Conservation (phyloP, 148 eudicot genomes). For the Camellia japonica region DNA sequence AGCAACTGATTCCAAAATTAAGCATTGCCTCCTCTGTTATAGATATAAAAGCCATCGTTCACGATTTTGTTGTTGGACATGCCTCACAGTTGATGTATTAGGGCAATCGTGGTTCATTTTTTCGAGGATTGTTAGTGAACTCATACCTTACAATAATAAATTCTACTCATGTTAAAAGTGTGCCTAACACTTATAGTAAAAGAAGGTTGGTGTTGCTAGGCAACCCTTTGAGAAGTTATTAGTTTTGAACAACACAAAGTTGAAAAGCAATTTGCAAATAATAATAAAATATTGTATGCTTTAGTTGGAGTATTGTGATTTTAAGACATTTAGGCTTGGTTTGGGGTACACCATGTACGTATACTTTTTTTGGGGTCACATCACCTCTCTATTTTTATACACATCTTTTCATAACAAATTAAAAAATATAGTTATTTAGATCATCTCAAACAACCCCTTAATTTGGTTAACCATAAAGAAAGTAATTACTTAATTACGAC, state of each 20-base stretch:
- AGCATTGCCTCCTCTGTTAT: neutral
- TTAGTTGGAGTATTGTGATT: neutral
- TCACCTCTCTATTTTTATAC: too few species aligned
- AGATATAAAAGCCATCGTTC: too few species aligned
- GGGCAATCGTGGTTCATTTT: neutral
- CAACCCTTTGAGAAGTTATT: neutral
- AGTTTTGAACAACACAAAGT: too few species aligned
- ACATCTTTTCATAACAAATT: too few species aligned
- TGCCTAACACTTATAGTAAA: neutral
- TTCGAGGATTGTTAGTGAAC: neutral
- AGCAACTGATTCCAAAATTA: too few species aligned
- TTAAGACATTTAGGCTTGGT: too few species aligned
- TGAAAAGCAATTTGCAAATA: neutral
- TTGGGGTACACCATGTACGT: neutral
- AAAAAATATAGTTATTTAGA: too few species aligned
- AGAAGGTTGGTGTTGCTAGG: neutral
- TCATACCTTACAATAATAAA: too few species aligned
- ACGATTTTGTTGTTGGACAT: neutral
- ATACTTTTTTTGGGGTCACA: too few species aligned
- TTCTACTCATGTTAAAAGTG: neutral
- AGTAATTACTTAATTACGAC: too few species aligned
- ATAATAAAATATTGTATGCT: too few species aligned
- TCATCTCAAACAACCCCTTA: too few species aligned
- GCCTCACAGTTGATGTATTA: neutral
- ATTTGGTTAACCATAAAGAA: neutral